Evolutionary conservation across 2,329 filamentous ascomycete genomes (phyloP).

Genomic region (Xylogone sp.): DNA sequence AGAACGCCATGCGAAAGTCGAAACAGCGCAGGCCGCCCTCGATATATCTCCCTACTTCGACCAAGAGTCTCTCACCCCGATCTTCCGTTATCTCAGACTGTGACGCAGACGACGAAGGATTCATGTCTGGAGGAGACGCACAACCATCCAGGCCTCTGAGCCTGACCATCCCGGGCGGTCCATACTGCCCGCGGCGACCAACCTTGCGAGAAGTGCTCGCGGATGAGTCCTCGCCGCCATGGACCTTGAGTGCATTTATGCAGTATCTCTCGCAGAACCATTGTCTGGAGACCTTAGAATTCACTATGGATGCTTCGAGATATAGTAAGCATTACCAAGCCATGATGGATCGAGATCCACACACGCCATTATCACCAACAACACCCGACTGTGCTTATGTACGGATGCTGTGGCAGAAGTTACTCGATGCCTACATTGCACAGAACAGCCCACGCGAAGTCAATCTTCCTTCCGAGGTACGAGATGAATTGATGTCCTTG

Average conservation of each 20-base stretch:
- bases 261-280: constrained; percentile 96
- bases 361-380: constrained; percentile 28
- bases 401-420: constrained; percentile 77
- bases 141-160: constrained; percentile 41
- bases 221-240: constrained; percentile 81
- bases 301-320: constrained; percentile 88
- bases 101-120: constrained; percentile 44
- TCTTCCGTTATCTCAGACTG: constrained; percentile 32
- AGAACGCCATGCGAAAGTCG: constrained; percentile 30
- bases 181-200: constrained; percentile 59
- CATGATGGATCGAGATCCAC: constrained; percentile 38
- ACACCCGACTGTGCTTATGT: constrained; percentile 49
- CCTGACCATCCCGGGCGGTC: constrained; percentile 36
- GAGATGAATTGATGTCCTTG: constrained; percentile 71
- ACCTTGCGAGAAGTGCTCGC: constrained; percentile 83
- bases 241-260: constrained; percentile 90
- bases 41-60: constrained; percentile 20
- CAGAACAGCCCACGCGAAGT: constrained; percentile 83
- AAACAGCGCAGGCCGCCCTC: constrained; percentile 28
- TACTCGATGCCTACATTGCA: constrained; percentile 86
- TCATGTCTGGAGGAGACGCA: constrained; percentile 43
- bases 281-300: constrained; percentile 93
- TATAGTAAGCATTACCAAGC: constrained; percentile 56
- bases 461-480: constrained; percentile 82
- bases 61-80: constrained; percentile 24